Conservation (phyloP, 305 asterid genomes). For the Fraxinus sp. region DNA sequence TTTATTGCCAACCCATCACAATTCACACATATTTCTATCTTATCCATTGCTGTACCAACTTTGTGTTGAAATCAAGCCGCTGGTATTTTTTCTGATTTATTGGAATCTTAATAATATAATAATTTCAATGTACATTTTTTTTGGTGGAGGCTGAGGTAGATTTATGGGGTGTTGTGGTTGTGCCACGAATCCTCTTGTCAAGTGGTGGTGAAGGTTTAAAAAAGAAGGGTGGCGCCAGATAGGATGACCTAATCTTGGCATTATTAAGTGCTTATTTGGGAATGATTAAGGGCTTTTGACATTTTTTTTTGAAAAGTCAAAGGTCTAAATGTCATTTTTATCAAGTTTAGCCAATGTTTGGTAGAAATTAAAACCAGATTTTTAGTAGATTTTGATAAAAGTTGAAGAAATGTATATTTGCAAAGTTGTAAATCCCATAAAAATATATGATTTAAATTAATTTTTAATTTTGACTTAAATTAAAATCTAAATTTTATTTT, state of each 20-base stretch:
- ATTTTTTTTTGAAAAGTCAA: background rate
- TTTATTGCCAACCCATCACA: slow-evolving; percentile 13
- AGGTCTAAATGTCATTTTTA: too few relatives aligned
- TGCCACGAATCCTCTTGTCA: slow-evolving; percentile 26
- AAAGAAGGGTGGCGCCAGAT: slow-evolving; percentile 19
- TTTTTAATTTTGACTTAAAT: too few relatives aligned
- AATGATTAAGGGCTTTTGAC: background rate
- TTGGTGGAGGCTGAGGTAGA: slow-evolving; percentile 31
- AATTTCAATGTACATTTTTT: slow-evolving; percentile 7
- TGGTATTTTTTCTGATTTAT: background rate
- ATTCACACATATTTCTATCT: slow-evolving; percentile 30
- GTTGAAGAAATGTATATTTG: too few relatives aligned
- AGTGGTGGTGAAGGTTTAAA: background rate
- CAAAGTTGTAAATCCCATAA: too few relatives aligned
- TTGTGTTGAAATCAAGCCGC: background rate
- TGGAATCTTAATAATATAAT: background rate
- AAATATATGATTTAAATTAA: too few relatives aligned
- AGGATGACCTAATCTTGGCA: slow-evolving; percentile 22
- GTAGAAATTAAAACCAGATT: too few relatives aligned
- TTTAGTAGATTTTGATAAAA: too few relatives aligned
- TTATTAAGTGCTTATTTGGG: background rate
- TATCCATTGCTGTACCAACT: slow-evolving; percentile 16
- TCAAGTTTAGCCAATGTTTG: too few relatives aligned
- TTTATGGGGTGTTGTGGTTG: slow-evolving; percentile 22
- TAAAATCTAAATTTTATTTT: too few relatives aligned